Base-by-base conservation (phyloP, 768 basidiomycete species). In the Auriscalpium microsporum region DNA sequence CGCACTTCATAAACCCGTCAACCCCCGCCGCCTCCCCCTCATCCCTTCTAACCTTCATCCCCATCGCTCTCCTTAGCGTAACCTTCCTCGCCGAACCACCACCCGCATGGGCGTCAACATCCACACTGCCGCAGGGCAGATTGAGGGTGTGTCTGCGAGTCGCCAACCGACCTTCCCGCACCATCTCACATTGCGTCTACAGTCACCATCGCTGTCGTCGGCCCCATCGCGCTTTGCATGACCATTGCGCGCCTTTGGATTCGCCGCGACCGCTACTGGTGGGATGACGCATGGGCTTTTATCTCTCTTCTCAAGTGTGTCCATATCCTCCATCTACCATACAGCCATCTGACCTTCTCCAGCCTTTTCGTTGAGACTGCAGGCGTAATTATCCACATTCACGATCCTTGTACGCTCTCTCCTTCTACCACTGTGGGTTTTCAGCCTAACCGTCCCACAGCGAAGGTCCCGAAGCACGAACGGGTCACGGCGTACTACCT, bases 401-500 rank as follows among this genome's bases (percentile, higher is more conserved):
- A 62, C 0, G 35, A 64, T 8, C 61, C 61, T 23, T 19, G 59
- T 60, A 44, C 14, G 59, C 11, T 17, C 37, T 49, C 52, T 6
- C 17, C 3, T 10, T 36, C 23, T 19, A 4, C 17, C 17, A 37
- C 4, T 28, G 28, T 28, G 11, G 34, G 45, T 34, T 40, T 10
- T 23, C 10, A 11, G 23, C 33, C 14, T 14, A 28, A 28, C 4
- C 28, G 16, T 19, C 23, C 35, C 19, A 54, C 60, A 13, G 34
- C 28, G 1, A 56, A 55, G 8, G 33, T 66, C 16, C 58, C 65
- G 2, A 56, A 53, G 17, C 55, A 56, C 13, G 56, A 44, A 33
- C 62, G 59, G 47, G 48, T 66, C 28, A 64, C 65, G 9, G 60
- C 64, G 9, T 66, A 66, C 59, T 65, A 66, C 54, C 61, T 66